Conservation (phyloP, 1,284 basidiomycete genomes). For the Ustilago lituana region DNA sequence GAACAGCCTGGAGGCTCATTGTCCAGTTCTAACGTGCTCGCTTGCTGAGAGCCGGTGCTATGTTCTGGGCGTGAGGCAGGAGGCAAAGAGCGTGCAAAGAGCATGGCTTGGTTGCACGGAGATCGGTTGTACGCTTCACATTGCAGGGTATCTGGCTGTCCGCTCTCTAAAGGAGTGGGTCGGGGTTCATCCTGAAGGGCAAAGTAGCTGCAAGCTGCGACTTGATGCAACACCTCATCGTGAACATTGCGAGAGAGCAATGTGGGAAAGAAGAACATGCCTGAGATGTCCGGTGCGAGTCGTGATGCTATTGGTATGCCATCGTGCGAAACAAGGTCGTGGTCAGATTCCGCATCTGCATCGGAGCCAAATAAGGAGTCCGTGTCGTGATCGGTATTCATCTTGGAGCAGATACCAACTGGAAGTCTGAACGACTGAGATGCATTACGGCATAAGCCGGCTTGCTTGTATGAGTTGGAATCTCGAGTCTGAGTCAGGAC, state of each 20-base stretch:
- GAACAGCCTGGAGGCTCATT: background rate
- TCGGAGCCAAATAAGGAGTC: conserved; percentile 42
- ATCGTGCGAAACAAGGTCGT: background rate
- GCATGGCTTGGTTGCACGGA: conserved; percentile 42
- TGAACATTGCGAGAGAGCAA: conserved; percentile 23
- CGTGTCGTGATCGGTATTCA: conserved; percentile 10
- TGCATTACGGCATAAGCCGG: background rate
- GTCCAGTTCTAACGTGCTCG: background rate
- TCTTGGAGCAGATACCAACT: too few relatives aligned
- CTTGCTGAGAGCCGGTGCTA: background rate
- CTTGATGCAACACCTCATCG: conserved; percentile 20
- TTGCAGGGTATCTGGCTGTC: background rate
- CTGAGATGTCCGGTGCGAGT: conserved; percentile 14
- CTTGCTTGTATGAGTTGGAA: too few relatives aligned
- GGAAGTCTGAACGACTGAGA: background rate
- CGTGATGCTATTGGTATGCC: conserved; percentile 12
- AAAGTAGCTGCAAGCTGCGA: conserved; percentile 43
- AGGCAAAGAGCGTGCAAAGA: conserved; percentile 33
- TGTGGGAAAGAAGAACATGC: conserved; percentile 37
- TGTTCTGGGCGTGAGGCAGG: background rate
- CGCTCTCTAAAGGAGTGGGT: background rate
- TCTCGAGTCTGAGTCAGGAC: too few relatives aligned
- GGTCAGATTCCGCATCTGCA: background rate
- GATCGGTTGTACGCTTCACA: conserved; percentile 6
- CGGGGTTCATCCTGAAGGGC: conserved; percentile 1